Base-by-base conservation (phyloP, 805 yeast genomes). In the Kodamaea restingae region DNA sequence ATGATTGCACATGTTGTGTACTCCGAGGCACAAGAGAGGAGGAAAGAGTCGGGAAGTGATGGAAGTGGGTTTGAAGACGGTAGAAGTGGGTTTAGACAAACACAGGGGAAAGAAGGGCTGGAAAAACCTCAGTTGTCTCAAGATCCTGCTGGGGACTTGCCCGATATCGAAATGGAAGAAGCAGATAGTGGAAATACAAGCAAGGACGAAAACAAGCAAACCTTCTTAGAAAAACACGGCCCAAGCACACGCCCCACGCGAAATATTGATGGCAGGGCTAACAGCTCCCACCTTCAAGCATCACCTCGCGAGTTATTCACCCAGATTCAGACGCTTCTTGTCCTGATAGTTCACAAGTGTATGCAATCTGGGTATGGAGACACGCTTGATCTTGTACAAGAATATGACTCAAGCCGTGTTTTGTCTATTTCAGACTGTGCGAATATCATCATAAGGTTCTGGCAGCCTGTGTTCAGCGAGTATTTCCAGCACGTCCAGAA, bases 391-490 rank as follows among this genome's bases (percentile, higher is more conserved):
- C 52, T 79, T 26, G 44, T 80, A 3, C 46, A 51, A 20, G 79
- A 71, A 1, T 82, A 78, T 51, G 58, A 71, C 15, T 60, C 64
- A 8, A 46, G 57, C 11, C 25, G 50, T 2, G 45, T 75, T 1
- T 29, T 27, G 0, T 56, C 62, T 7, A 47, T 83, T n/a, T 36
- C 30, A 2, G 78, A 72, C 40, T 70, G 78, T 15, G 56, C 73
- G 2, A 47, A 56, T 1, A 56, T 63, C 4, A 52, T 84, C 10
- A 58, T 60, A 6, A 54, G 73, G 46, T 76, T 66, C 49, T 71
- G 80, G 73, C 52, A 76, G 1, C 70, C 88, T 1, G 82, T 77
- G 1, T 84, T 84, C 51, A 55, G 71, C 3, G 75, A 65, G 2
- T 74, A 70, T 41, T 75, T 81, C 41, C 44, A 50, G 7, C 22